A percentile compares a stretch with the other conserved stretches of the same genome.
phyloP scores from a whole-genome alignment of 345 rosid species.

The Salix exigua region DNA sequence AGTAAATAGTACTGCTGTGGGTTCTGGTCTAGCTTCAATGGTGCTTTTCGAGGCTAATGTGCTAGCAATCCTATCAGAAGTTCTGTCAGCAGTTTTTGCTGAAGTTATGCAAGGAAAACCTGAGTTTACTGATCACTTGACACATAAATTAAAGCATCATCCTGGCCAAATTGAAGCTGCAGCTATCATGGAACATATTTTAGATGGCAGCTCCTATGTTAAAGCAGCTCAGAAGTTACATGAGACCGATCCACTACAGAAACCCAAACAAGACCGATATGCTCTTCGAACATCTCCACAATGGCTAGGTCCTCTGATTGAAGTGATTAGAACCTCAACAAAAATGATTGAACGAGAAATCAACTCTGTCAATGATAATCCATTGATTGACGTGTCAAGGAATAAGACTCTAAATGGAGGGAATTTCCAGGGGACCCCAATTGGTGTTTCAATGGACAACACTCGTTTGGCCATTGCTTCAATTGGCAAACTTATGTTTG shows the following conservation, averaged over 20 bases:
- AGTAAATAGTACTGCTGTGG: conserved; percentile 32
- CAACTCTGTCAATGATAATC: conserved; percentile 36
- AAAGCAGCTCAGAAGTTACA: conserved; percentile 27
- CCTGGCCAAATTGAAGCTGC: conserved; percentile 38
- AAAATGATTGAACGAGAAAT: conserved; percentile 34
- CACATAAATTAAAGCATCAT: conserved; percentile 34
- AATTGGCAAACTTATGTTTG: conserved; percentile 32
- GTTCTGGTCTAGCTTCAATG: conserved; percentile 26
- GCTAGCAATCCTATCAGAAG: conserved; percentile 22
- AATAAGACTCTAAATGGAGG: conserved; percentile 29
- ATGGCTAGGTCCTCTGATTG: conserved; percentile 33
- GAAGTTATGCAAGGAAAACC: conserved; percentile 35
- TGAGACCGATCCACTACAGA: conserved; percentile 27
- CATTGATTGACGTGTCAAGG: conserved; percentile 31
- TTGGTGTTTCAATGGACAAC: conserved; percentile 37
- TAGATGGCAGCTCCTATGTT: conserved; percentile 27
- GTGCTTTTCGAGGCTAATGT: conserved; percentile 32
- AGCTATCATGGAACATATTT: conserved; percentile 35
- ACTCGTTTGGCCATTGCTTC: conserved; percentile 29
- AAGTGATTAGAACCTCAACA: conserved; percentile 28
- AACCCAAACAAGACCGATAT: conserved; percentile 33
- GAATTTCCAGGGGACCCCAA: conserved; percentile 35
- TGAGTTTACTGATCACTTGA: conserved; percentile 30
- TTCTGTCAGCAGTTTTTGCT: conserved; percentile 29
- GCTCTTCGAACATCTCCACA: conserved; percentile 33